Evolutionary conservation across 2,329 filamentous ascomycete genomes (phyloP).

Genomic region (Neocatenulostroma microsporum): DNA sequence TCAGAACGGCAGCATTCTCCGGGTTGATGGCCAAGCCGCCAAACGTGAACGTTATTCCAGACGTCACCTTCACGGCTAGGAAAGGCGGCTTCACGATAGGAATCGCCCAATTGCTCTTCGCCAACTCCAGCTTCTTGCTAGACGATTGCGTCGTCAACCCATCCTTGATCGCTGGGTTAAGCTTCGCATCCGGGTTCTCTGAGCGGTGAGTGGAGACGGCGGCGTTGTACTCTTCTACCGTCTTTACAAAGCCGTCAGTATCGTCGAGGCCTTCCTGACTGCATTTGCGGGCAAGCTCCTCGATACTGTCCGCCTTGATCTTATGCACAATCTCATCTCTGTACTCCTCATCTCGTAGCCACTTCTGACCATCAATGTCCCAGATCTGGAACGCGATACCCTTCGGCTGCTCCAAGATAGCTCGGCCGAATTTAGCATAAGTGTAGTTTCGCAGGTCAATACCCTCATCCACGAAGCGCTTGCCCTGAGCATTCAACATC

Average conservation of each 20-base stretch:
- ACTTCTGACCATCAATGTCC: slow-evolving; percentile 46
- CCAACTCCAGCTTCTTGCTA: slow-evolving; percentile 35
- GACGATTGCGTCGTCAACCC: slow-evolving; percentile 54
- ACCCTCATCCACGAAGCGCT: slow-evolving; percentile 60
- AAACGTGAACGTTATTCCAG: slow-evolving; percentile 62
- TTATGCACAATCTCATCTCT: slow-evolving; percentile 49
- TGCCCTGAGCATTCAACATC: slow-evolving; percentile 53
- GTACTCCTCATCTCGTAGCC: slow-evolving; percentile 57
- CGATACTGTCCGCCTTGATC: slow-evolving; percentile 44
- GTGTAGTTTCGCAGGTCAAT: slow-evolving; percentile 59
- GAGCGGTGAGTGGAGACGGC: slow-evolving; percentile 44
- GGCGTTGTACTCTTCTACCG: slow-evolving; percentile 50
- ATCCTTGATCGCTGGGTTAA: slow-evolving; percentile 55
- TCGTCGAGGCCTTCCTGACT: slow-evolving; percentile 41
- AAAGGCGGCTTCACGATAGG: slow-evolving; percentile 52
- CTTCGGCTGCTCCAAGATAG: slow-evolving; percentile 52
- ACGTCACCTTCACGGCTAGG: slow-evolving; percentile 56
- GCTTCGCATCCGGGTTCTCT: slow-evolving; percentile 41
- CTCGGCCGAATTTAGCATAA: slow-evolving; percentile 57
- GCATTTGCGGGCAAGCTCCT: slow-evolving; percentile 50
- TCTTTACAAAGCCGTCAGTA: slow-evolving; percentile 42
- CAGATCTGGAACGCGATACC: slow-evolving; percentile 58
- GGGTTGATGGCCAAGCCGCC: slow-evolving; percentile 54
- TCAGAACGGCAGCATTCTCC: slow-evolving; percentile 47
- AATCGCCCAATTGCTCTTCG: slow-evolving; percentile 61